Percentiles rank a stretch among this genome's conserved stretches.
Evolutionary conservation across 2,329 filamentous ascomycete species (phyloP).

Genomic region (Diaporthe ampelina): DNA sequence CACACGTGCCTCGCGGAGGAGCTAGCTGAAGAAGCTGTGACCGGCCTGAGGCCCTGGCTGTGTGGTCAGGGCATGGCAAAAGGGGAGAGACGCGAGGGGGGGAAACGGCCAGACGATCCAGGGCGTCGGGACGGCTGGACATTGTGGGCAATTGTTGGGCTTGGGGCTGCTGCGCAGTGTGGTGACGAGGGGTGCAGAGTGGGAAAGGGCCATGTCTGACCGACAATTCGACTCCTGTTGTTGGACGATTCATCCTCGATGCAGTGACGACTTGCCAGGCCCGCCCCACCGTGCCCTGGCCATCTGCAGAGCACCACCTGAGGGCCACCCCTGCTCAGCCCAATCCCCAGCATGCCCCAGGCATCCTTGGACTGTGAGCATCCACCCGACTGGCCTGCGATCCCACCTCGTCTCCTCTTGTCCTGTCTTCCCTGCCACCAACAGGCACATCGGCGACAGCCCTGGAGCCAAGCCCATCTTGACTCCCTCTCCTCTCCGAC

Average conservation of each 20-base stretch:
- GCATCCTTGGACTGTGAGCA: constrained; percentile 27
- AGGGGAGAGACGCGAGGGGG: not conserved
- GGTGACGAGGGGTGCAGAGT: constrained; percentile 27
- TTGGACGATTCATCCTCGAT: constrained; percentile 24
- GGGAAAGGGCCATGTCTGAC: constrained; percentile 12
- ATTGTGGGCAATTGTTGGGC: constrained; percentile 4
- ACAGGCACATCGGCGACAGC: constrained; percentile 28
- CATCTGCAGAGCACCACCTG: constrained; percentile 21
- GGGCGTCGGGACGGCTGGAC: constrained; percentile 10
- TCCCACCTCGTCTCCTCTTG: constrained; percentile 29
- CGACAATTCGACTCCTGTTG: constrained; percentile 30
- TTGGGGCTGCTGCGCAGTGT: constrained; percentile 5
- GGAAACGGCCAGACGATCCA: constrained; percentile 4
- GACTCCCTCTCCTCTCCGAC: constrained; percentile 1
- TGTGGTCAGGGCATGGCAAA: not conserved
- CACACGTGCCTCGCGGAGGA: not conserved
- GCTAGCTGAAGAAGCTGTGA: constrained; percentile 5
- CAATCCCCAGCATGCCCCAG: constrained; percentile 24
- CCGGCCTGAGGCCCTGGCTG: constrained; percentile 6
- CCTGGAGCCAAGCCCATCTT: constrained; percentile 16
- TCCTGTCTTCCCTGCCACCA: constrained; percentile 32
- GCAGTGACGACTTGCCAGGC: constrained; percentile 19
- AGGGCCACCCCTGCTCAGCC: constrained; percentile 16
- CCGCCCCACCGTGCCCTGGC: constrained; percentile 16
- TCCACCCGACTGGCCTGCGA: constrained; percentile 28